Percentiles rank a stretch among this genome's conserved stretches.
These are phyloP conservation scores for Vishniacozyma victoriae DNA, from an alignment of 768 basidiomycete genomes.

Conservation along the genomic window DNA sequence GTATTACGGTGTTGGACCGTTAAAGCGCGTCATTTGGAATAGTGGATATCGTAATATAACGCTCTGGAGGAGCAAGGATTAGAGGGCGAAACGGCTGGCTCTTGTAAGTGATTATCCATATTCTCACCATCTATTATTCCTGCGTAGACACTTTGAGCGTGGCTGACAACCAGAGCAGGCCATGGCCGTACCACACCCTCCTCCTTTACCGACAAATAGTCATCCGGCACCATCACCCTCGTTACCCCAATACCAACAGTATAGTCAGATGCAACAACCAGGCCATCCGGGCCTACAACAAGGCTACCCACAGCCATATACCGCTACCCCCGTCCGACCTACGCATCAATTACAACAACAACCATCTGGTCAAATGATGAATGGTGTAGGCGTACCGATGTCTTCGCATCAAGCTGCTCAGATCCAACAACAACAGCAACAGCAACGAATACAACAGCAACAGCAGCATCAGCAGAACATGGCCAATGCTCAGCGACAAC, in stretches of 20 bases:
- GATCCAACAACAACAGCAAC: slow-evolving; percentile 12
- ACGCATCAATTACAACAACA: slow-evolving; percentile 25
- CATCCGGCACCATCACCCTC: slow-evolving; percentile 1
- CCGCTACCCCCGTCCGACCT: too few relatives aligned
- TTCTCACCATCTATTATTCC: too few relatives aligned
- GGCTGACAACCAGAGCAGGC: too few relatives aligned
- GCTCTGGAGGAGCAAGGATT: too few relatives aligned
- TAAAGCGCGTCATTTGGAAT: too few relatives aligned
- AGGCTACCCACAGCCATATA: slow-evolving; percentile 10
- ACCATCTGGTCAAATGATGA: slow-evolving; percentile 6
- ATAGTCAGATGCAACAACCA: slow-evolving; percentile 10
- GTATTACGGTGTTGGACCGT: too few relatives aligned
- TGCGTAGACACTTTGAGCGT: too few relatives aligned
- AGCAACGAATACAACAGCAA: slow-evolving; percentile 12
- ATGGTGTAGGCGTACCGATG: neutral
- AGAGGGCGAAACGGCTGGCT: too few relatives aligned
- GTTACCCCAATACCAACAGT: neutral
- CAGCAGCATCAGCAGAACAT: slow-evolving; percentile 15
- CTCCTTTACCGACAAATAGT: slow-evolving; percentile 7
- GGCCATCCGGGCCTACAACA: slow-evolving; percentile 8
- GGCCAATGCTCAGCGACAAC: slow-evolving; percentile 7
- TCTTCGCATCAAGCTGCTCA: neutral
- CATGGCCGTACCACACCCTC: slow-evolving; percentile 28
- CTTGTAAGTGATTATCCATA: too few relatives aligned
- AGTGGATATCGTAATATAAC: too few relatives aligned